These are phyloP conservation scores for Trichophyton simii DNA, from an alignment of 2,329 filamentous ascomycete species.

Conservation along the genomic window DNA sequence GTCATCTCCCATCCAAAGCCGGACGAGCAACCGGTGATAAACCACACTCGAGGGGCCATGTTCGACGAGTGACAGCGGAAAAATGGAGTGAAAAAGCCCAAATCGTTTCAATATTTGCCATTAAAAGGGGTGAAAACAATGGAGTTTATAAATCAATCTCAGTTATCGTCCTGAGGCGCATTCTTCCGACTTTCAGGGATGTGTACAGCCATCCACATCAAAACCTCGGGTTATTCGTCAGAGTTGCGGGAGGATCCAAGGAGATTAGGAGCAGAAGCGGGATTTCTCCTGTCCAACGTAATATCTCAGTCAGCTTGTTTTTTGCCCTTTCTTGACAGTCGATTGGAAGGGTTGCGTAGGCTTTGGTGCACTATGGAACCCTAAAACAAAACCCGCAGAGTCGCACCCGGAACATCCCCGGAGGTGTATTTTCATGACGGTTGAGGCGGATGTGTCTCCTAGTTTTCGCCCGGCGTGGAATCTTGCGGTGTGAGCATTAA, in stretches of 20 bases:
- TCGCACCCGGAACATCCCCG: neutral
- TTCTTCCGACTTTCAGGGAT: neutral
- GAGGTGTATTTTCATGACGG: neutral
- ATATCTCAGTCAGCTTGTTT: neutral
- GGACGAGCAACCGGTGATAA: slow-evolving; percentile 26
- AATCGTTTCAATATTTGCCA: too few relatives aligned
- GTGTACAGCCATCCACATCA: neutral
- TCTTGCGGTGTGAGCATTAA: too few relatives aligned
- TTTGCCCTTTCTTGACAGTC: neutral
- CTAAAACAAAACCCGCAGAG: neutral
- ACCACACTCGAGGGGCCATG: slow-evolving; percentile 21
- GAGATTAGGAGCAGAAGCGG: neutral
- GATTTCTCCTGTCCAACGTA: neutral
- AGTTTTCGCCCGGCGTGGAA: too few relatives aligned
- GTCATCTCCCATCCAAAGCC: slow-evolving; percentile 24
- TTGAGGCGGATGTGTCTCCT: too few relatives aligned
- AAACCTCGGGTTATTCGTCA: neutral
- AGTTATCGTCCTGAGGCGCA: neutral
- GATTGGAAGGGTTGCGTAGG: neutral
- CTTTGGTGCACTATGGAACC: neutral
- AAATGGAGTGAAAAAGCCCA: neutral
- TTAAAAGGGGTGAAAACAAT: neutral
- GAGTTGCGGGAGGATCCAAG: neutral
- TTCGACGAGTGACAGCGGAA: neutral
- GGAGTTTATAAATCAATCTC: neutral